Conservation (phyloP, 148 eudicot species). For the Fagopyrum homotropicum region DNA sequence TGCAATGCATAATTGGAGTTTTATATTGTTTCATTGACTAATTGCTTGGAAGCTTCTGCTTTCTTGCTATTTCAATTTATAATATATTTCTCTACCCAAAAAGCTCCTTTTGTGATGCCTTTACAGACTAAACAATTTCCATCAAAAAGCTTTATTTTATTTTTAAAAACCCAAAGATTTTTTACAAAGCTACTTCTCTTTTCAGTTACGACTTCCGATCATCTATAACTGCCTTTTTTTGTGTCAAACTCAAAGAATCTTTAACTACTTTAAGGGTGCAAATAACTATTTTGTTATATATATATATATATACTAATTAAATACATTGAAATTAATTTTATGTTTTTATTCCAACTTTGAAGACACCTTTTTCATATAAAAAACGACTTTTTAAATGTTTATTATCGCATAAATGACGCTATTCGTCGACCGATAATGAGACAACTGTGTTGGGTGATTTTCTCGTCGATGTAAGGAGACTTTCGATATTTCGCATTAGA, state of each 20-base stretch:
- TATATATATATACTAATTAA: no score
- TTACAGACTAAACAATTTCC: not conserved
- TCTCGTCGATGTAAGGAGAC: no score
- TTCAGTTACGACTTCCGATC: not conserved
- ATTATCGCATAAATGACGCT: no score
- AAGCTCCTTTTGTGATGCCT: not conserved
- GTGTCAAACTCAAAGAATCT: not conserved
- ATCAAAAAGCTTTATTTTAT: no score
- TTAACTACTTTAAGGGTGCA: not conserved
- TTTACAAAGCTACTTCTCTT: not conserved
- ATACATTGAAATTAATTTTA: no score
- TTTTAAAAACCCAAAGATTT: not conserved
- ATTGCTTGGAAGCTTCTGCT: conserved; percentile 1
- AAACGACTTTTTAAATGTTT: no score
- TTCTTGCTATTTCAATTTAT: not conserved
- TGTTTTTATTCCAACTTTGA: no score
- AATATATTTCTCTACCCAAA: not conserved
- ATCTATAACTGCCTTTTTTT: not conserved
- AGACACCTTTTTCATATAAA: no score
- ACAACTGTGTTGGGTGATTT: no score
- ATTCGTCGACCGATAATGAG: no score
- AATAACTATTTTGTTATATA: not conserved
- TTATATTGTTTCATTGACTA: not conserved
- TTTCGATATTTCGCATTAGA: no score
- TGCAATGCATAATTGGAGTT: not conserved